Evolutionary conservation across 495 filamentous ascomycete genomes (phyloP), one percentile per base, ranked within the genome.

Genomic region (Aspergillus taichungensis): DNA sequence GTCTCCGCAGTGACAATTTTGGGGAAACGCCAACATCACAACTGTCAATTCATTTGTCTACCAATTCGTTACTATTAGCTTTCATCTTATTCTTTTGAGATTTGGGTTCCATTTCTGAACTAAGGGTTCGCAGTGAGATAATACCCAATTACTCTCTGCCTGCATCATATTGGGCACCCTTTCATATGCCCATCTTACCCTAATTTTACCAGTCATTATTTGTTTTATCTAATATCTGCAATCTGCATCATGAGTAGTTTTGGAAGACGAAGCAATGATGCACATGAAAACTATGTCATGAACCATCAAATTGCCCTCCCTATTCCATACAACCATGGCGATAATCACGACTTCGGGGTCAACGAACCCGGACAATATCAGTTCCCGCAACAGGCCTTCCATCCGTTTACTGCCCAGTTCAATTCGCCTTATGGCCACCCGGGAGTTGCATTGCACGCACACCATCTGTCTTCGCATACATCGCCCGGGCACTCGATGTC

Each of bases 221-320:
- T 12, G 8, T 12, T 30, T 13, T 2, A 33, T 31, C 29, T 8
- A 24, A 44, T 34, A 12, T 13, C 0, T n/a, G n/a, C n/a, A n/a
- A 5, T 11, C 14, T 34, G 7, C 47, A 60, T 30, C 30, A 71
- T 68, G 67, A 64, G 62, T 51, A 63, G 55, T 37, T 68, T 60
- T 48, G 54, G 58, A 46, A 67, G 61, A 41, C 65, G 65, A 42
- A 50, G 44, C 31, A 58, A 57, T 48, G 67, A 68, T 32, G 56
- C 55, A 13, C 59, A 56, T 29, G 67, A 67, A 31, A 52, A 48
- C 34, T 71, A 68, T 53, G 52, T 64, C 38, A 58, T 71, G 49
- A 66, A 62, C 29, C 65, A 62, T 12, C 63, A 63, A 36, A 51
- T 66, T 43, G 50, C 62, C n/a, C 47, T 62, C 7, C 59, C 63